Conservation (phyloP, 139 green algal genomes). For the Chlorella sp. region DNA sequence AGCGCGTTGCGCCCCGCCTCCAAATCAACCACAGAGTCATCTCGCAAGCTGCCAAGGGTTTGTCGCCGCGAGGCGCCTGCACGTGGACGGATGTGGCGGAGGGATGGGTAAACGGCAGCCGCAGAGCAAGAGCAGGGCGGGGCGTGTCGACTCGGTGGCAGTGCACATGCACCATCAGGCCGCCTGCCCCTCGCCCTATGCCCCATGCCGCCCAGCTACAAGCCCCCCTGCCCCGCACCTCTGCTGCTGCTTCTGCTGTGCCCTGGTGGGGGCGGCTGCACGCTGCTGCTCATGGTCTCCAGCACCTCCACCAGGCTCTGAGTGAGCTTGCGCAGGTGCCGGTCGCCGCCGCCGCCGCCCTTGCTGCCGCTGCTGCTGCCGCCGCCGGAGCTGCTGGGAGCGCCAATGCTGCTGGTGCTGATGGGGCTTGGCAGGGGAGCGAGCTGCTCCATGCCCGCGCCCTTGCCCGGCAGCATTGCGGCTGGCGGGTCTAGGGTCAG, state of each 20-base stretch:
- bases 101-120: too few relatives aligned
- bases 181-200: too few relatives aligned
- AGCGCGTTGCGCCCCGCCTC: slow-evolving; percentile 1
- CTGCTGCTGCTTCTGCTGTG: background rate
- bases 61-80: background rate
- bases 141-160: background rate
- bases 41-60: background rate
- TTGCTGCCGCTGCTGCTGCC: background rate
- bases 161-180: background rate
- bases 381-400: background rate
- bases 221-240: background rate
- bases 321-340: slow-evolving; percentile 34
- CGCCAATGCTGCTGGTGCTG: slow-evolving; percentile 24
- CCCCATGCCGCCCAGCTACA: too few relatives aligned
- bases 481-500: background rate
- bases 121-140: too few relatives aligned
- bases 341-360: background rate
- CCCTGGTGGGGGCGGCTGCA: background rate
- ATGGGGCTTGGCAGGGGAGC: background rate
- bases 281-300: slow-evolving; percentile 23
- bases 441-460: background rate
- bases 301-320: slow-evolving; percentile 35
- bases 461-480: background rate
- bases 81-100: too few relatives aligned
- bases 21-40: slow-evolving; percentile 26